Percentiles rank a stretch among this genome's conserved stretches.
These are phyloP conservation scores for Cytospora chrysosperma DNA, from an alignment of 2,329 filamentous ascomycete species.

Conservation along the genomic window DNA sequence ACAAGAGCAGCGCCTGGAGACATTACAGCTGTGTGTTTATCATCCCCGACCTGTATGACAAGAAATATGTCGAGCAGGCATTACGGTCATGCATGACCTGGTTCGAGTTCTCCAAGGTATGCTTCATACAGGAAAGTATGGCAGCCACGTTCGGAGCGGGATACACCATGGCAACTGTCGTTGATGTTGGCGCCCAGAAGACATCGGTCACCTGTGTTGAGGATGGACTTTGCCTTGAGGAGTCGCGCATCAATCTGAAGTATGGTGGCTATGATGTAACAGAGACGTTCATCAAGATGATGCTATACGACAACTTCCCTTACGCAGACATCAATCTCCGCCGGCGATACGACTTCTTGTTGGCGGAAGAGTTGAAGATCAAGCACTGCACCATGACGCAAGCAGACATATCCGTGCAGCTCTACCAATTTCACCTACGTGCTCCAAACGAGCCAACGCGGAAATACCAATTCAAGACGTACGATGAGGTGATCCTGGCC, in stretches of 20 bases:
- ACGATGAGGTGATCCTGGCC: constrained; percentile 92
- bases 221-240: constrained; percentile 90
- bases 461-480: constrained; percentile 95
- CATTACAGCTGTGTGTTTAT: constrained; percentile 97
- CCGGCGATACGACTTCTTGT: constrained; percentile 84
- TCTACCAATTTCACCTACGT: constrained; percentile 86
- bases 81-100: constrained; percentile 84
- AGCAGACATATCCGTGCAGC: constrained; percentile 82
- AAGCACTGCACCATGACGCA: constrained; percentile 92
- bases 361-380: constrained; percentile 94
- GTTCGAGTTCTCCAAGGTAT: constrained; percentile 85
- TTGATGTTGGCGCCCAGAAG: constrained; percentile 96
- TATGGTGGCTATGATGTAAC: constrained; percentile 92
- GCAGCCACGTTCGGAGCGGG: constrained; percentile 94
- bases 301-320: constrained; percentile 93
- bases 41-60: constrained; percentile 95
- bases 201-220: constrained; percentile 97
- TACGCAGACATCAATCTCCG: constrained; percentile 92
- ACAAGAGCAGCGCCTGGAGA: constrained; percentile 74
- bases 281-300: constrained; percentile 94
- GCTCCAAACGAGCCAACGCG: constrained; percentile 83
- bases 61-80: constrained; percentile 81
- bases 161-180: constrained; percentile 89
- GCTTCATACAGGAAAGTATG: constrained; percentile 94
- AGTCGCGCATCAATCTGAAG: constrained; percentile 93